These are phyloP conservation scores for Aspergillus japonicus DNA, from an alignment of 2,329 filamentous ascomycete species.

Conservation along the genomic window DNA sequence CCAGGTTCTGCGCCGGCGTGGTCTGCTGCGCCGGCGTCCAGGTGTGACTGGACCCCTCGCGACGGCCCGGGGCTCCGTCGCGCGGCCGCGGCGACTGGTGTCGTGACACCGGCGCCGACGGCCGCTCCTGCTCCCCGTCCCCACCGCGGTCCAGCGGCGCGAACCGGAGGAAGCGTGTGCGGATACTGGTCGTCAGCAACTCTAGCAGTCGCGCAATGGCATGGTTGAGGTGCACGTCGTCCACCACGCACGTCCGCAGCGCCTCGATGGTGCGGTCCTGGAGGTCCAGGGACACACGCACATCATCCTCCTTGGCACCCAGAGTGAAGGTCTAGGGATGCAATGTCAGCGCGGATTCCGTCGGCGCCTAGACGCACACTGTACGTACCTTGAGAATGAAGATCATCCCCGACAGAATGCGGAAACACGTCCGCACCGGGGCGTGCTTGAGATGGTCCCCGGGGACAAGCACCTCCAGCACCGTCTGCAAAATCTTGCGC, in stretches of 20 bases:
- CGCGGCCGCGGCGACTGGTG: slow-evolving; percentile 39
- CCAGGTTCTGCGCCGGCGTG: slow-evolving; percentile 14
- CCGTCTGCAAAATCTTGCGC: slow-evolving; percentile 58
- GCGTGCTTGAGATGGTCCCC: slow-evolving; percentile 60
- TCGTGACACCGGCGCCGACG: slow-evolving; percentile 34
- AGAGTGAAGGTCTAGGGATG: slow-evolving; percentile 56
- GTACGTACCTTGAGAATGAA: slow-evolving; percentile 59
- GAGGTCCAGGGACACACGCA: slow-evolving; percentile 57
- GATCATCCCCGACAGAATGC: slow-evolving; percentile 63
- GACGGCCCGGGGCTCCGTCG: slow-evolving; percentile 26
- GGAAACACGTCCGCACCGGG: slow-evolving; percentile 63
- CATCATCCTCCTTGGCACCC: slow-evolving; percentile 62
- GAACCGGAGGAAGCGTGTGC: slow-evolving; percentile 58
- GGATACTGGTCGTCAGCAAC: slow-evolving; percentile 58
- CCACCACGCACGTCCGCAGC: slow-evolving; percentile 60
- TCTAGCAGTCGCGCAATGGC: slow-evolving; percentile 62
- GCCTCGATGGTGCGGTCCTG: slow-evolving; percentile 60
- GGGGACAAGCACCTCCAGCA: slow-evolving; percentile 59
- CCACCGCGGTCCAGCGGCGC: slow-evolving; percentile 51
- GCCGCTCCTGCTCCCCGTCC: slow-evolving; percentile 40
- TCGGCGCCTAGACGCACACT: not conserved
- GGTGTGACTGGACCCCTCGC: slow-evolving; percentile 25
- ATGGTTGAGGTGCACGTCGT: slow-evolving; percentile 64
- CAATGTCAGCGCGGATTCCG: slow-evolving; percentile 8
- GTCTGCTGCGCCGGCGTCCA: slow-evolving; percentile 28